A percentile compares a stretch with the other conserved stretches of the same genome.
phyloP scores from a whole-genome alignment of 139 green algal genomes.

The Chlamydomonas schloesseri region DNA sequence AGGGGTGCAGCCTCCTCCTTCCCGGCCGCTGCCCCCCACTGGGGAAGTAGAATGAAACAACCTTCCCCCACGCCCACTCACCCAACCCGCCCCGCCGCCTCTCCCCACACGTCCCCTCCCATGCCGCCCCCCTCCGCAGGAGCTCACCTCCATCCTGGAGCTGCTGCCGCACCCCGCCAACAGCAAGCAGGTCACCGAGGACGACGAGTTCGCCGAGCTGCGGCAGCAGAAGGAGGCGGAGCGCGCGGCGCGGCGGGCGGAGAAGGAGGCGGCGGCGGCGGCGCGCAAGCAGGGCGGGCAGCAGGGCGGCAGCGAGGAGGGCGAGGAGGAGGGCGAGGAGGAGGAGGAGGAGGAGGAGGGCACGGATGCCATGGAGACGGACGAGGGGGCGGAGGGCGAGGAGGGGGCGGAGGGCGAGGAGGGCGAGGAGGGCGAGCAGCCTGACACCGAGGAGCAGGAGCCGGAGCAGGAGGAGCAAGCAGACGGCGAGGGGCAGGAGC shows the following conservation, averaged over 20 bases:
- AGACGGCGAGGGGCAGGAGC: neutral
- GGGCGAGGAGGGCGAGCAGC: neutral
- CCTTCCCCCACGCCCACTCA: too few species aligned
- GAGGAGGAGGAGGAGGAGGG: constrained; percentile 28
- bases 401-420: neutral
- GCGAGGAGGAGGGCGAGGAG: neutral
- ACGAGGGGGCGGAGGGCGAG: neutral
- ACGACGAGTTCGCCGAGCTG: constrained; percentile 47
- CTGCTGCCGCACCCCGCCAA: constrained; percentile 60
- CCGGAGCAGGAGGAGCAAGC: constrained; percentile 73
- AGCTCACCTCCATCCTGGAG: constrained; percentile 90
- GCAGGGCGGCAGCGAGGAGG: constrained; percentile 17
- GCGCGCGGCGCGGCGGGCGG: neutral
- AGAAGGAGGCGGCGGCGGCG: constrained; percentile 27
- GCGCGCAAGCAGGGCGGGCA: constrained; percentile 28
- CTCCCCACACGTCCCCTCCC: neutral
- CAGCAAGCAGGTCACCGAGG: constrained; percentile 34
- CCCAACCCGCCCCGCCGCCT: too few species aligned
- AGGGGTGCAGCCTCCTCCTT: too few species aligned
- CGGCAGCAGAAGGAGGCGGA: constrained; percentile 16
- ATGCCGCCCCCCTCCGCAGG: constrained; percentile 45
- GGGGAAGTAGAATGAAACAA: too few species aligned
- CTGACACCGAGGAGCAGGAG: neutral
- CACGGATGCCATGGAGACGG: neutral
- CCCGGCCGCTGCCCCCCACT: too few species aligned